phyloP scores from a whole-genome alignment of 129 eudicot genomes.

The Helichrysum umbraculigerum region DNA sequence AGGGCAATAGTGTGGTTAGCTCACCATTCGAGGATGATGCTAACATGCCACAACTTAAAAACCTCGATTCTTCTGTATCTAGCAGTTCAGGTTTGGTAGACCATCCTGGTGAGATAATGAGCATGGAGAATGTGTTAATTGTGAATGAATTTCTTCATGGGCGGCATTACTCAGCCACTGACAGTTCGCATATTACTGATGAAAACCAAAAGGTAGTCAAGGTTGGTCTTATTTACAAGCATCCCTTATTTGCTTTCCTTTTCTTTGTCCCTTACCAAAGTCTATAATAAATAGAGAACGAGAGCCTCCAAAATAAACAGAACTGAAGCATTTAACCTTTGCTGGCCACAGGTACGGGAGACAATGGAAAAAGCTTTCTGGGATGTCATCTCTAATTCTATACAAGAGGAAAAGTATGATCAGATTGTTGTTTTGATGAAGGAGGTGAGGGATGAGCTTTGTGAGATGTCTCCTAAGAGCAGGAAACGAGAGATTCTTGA shows the following conservation, averaged over 20 bases:
- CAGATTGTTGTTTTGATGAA: constrained; percentile 62
- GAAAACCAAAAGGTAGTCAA: constrained; percentile 38
- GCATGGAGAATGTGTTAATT: constrained; percentile 58
- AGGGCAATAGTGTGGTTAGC: neutral
- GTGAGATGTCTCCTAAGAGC: constrained; percentile 66
- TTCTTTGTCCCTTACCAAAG: neutral
- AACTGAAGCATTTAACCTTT: neutral
- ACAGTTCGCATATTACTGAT: constrained; percentile 28
- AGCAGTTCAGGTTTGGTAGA: constrained; percentile 8
- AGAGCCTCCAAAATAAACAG: neutral
- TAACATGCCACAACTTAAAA: constrained; percentile 26
- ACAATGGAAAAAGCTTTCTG: constrained; percentile 87
- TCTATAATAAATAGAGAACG: neutral
- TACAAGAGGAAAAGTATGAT: constrained; percentile 58
- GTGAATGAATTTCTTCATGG: constrained; percentile 77
- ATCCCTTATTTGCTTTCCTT: neutral
- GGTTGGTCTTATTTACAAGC: constrained; percentile 30
- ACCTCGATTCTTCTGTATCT: constrained; percentile 36
- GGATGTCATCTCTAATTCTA: constrained; percentile 69
- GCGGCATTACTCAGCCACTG: constrained; percentile 38
- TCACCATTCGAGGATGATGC: neutral
- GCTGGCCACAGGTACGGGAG: constrained; percentile 40
- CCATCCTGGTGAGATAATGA: constrained; percentile 33
- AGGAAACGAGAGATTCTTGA: constrained; percentile 69
- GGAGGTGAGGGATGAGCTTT: constrained; percentile 81